A percentile compares a stretch with the other conserved stretches of the same genome.
phyloP scores from a whole-genome alignment of 257 asterid genomes.

The Cinchona pubescens region DNA sequence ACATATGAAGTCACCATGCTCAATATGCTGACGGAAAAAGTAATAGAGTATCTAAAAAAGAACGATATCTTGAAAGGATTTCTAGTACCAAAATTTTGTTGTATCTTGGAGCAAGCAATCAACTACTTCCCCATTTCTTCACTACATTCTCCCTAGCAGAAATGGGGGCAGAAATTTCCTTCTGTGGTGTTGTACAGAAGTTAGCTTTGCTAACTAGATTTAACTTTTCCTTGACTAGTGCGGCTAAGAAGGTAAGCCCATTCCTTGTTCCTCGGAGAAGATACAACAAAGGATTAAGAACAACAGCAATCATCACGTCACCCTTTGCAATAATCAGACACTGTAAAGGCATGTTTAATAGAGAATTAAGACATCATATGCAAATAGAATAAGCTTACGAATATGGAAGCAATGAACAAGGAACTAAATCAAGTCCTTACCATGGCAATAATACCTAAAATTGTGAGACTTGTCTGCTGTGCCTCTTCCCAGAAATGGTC shows the following conservation, averaged over 20 bases:
- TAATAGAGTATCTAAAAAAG: neutral
- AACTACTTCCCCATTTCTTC: slow-evolving; percentile 83
- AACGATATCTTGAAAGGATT: neutral
- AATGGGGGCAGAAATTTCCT: slow-evolving; percentile 39
- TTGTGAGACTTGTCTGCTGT: slow-evolving; percentile 70
- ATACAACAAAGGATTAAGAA: slow-evolving; percentile 77
- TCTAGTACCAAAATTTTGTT: neutral
- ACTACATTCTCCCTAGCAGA: slow-evolving; percentile 74
- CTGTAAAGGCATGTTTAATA: slow-evolving; percentile 35
- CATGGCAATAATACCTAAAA: slow-evolving; percentile 61
- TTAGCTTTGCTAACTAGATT: slow-evolving; percentile 26
- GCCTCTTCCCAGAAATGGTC: slow-evolving; percentile 94
- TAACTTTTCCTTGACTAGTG: slow-evolving; percentile 38
- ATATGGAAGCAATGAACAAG: neutral
- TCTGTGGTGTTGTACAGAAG: slow-evolving; percentile 29
- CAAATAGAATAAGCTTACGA: neutral
- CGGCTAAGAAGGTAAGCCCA: slow-evolving; percentile 42
- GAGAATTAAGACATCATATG: neutral
- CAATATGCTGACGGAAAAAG: neutral
- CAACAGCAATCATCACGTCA: slow-evolving; percentile 65
- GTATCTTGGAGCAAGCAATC: slow-evolving; percentile 28
- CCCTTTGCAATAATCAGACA: slow-evolving; percentile 74
- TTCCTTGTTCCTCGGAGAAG: slow-evolving; percentile 69
- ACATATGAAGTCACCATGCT: neutral
- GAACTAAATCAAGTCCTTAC: slow-evolving; percentile 34